Evolutionary conservation across 2,329 filamentous ascomycete genomes (phyloP).

Genomic region (Colletotrichum navitas): DNA sequence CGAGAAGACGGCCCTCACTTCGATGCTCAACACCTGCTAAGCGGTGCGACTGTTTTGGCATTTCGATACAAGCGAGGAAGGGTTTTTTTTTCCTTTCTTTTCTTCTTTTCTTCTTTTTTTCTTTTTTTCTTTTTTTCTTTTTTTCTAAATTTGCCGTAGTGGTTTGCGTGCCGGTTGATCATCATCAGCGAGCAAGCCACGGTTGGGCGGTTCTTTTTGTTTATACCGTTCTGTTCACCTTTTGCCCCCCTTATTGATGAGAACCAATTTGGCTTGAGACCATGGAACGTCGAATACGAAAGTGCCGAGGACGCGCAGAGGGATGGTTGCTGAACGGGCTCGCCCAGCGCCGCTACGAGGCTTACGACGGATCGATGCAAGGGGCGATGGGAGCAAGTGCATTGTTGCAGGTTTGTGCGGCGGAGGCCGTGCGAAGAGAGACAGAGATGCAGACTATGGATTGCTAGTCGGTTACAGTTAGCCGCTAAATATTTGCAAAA

Average conservation of each 20-base stretch:
- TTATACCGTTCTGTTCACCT: slow-evolving; percentile 9
- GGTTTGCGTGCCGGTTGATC: slow-evolving; percentile 2
- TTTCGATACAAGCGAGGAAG: slow-evolving; percentile 10
- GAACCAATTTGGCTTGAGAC: background rate
- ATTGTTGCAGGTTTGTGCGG: slow-evolving; percentile 14
- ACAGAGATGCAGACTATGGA: background rate
- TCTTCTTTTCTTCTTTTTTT: background rate
- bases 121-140: background rate
- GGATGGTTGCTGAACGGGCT: slow-evolving; percentile 14
- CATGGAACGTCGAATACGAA: background rate
- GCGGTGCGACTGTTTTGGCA: background rate
- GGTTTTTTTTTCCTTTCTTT: background rate
- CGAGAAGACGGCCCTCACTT: slow-evolving; percentile 76
- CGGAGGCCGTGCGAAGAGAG: slow-evolving; percentile 1
- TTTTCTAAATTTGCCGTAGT: background rate
- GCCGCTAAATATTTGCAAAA: background rate
- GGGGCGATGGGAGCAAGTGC: slow-evolving; percentile 3
- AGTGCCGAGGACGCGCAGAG: slow-evolving; percentile 11
- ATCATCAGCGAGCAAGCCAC: background rate
- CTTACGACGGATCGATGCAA: slow-evolving; percentile 26
- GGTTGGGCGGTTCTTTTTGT: background rate
- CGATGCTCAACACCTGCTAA: slow-evolving; percentile 75
- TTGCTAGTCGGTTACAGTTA: slow-evolving; percentile 5
- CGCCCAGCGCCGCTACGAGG: slow-evolving; percentile 24
- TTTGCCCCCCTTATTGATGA: background rate